These are phyloP conservation scores for Vickermania spadyakhi DNA, from an alignment of 208 protist genomes.

Conservation along the genomic window DNA sequence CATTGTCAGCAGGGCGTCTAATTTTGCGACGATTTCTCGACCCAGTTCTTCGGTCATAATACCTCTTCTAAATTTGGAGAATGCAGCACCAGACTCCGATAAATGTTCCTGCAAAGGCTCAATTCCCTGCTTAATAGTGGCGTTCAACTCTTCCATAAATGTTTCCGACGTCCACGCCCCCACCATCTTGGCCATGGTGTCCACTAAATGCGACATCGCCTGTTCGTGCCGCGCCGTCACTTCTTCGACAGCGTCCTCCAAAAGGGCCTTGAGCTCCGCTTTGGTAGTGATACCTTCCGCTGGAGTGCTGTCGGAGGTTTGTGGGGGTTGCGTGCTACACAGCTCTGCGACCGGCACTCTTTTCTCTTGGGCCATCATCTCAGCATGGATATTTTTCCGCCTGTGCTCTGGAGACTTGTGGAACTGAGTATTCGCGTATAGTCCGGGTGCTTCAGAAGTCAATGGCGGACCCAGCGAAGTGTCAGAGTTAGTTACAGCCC, in stretches of 20 bases:
- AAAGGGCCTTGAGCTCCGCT: slow-evolving; percentile 34
- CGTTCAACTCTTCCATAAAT: slow-evolving; percentile 41
- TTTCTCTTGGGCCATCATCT: not conserved
- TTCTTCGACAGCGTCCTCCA: slow-evolving; percentile 48
- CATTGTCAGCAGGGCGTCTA: not conserved
- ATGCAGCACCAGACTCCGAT: slow-evolving; percentile 15
- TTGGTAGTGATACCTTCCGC: slow-evolving; percentile 12
- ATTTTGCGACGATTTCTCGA: not conserved
- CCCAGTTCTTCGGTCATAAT: not conserved
- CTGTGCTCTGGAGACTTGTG: not conserved
- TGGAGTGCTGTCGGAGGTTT: not conserved
- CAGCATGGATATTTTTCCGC: not conserved
- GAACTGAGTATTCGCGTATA: not conserved
- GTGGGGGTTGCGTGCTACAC: too few relatives aligned
- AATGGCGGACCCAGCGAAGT: not conserved
- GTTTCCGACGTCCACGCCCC: slow-evolving; percentile 47
- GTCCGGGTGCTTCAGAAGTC: not conserved
- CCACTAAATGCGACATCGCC: slow-evolving; percentile 44
- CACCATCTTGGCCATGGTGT: slow-evolving; percentile 44
- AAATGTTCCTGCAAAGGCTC: slow-evolving; percentile 30
- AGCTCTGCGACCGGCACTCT: too few relatives aligned
- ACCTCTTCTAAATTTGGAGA: slow-evolving; percentile 5
- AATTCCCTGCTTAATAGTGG: slow-evolving; percentile 21
- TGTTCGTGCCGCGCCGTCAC: slow-evolving; percentile 53
- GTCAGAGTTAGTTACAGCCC: not conserved